Conservation (phyloP, 202 grass and related monocot genomes). For the Carex sylvatica region DNA sequence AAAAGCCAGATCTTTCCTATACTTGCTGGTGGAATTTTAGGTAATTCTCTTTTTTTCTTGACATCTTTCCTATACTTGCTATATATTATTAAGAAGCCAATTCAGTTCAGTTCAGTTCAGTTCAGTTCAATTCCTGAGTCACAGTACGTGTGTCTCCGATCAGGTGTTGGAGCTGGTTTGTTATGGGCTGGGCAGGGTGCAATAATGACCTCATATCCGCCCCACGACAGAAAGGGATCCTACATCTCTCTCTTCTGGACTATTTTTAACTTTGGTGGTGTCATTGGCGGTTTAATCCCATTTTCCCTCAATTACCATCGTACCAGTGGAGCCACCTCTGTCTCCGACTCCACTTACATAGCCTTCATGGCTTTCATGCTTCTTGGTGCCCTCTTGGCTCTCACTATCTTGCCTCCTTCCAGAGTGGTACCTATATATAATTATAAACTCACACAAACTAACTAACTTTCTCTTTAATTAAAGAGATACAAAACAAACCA, state of each 20-base stretch:
- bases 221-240: constrained; percentile 50
- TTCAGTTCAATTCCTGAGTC: too few species aligned
- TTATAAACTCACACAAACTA: neutral
- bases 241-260: constrained; percentile 96
- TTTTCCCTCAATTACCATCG: constrained; percentile 73
- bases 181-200: constrained; percentile 91
- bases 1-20: constrained; percentile 47
- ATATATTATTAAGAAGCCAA: neutral
- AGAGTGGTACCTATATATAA: constrained; percentile 56
- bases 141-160: too few species aligned
- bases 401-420: constrained; percentile 44
- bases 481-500: neutral
- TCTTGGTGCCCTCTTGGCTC: constrained; percentile 42
- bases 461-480: neutral
- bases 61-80: too few species aligned
- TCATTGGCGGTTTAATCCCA: constrained; percentile 86
- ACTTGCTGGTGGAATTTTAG: constrained; percentile 60
- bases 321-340: constrained; percentile 18
- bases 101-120: too few species aligned
- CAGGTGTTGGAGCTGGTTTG: constrained; percentile 58
- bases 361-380: constrained; percentile 88
- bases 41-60: too few species aligned
- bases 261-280: constrained; percentile 94
- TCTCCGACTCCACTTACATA: constrained; percentile 73
- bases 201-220: constrained; percentile 89